A percentile compares a stretch with the other conserved stretches of the same genome.
These are phyloP conservation scores for Nepenthes mirabilis DNA, from an alignment of 148 eudicot genomes.

Conservation along the genomic window DNA sequence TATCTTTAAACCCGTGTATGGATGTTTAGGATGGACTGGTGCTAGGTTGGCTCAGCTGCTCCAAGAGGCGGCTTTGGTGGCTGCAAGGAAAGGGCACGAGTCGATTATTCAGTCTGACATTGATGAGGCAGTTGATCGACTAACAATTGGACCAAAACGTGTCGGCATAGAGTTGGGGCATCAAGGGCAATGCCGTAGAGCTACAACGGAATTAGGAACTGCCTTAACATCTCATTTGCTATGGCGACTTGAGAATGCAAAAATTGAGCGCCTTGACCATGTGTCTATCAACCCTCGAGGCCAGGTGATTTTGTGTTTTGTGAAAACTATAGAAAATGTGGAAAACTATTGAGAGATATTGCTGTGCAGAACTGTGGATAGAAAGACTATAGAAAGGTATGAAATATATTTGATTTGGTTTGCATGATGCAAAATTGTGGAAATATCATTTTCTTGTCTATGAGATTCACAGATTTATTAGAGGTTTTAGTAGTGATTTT, in stretches of 20 bases:
- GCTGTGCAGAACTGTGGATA: too few species aligned
- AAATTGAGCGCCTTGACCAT: conserved; percentile 72
- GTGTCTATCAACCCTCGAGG: conserved; percentile 86
- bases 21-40: conserved; percentile 75
- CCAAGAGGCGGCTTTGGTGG: conserved; percentile 95
- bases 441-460: too few species aligned
- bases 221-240: conserved; percentile 84
- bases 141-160: conserved; percentile 77
- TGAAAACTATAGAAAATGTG: too few species aligned
- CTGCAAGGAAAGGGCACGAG: conserved; percentile 71
- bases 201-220: conserved; percentile 73
- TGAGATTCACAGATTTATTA: too few species aligned
- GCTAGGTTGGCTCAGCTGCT: conserved; percentile 88
- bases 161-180: conserved; percentile 64
- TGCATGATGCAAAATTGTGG: too few species aligned
- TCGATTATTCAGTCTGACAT: conserved; percentile 58
- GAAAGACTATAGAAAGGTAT: too few species aligned
- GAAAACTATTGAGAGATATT: too few species aligned
- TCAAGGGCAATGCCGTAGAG: conserved; percentile 83
- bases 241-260: conserved; percentile 63
- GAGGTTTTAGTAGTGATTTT: too few species aligned
- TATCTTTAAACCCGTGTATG: background rate
- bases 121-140: conserved; percentile 92
- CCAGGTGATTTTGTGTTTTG: conserved; percentile 27
- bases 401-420: too few species aligned